Evolutionary conservation across 495 filamentous ascomycete genomes (phyloP), one percentile per base, ranked within the genome.

Genomic region (Podospora appendiculata): DNA sequence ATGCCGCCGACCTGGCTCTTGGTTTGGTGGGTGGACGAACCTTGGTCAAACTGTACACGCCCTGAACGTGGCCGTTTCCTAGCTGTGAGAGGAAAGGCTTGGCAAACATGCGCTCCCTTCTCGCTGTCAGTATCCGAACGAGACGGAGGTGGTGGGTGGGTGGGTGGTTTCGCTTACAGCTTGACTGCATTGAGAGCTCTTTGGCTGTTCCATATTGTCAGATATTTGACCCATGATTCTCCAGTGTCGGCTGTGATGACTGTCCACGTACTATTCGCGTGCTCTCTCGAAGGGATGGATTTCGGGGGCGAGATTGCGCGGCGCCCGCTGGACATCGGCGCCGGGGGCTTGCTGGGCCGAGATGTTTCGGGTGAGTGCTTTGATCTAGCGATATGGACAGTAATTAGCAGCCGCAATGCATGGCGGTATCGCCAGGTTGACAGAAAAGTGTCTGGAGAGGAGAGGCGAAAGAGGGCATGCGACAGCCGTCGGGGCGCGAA

Each of bases 211-310:
- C 19, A 2, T 3, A 13, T 12, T 33, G 50, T 61, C 50, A 58
- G 55, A 49, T 38, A 11, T 35, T 0, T 4, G 9, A 0, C 11
- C 13, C 8, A 32, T 8, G 13, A 32, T 9, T 10, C 9, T 2
- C 9, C 17, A 9, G 13, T 16, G 34, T 25, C 25, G 25, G 25
- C 25, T 25, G 25, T 2, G 25, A 25, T 25, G 2, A 5, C 25
- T 25, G 8, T 17, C 40, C 34, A 61, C 56, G 33, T 59, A 63
- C 54, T 97, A 97, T 72, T 98, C 93, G 65, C 94, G 78, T 45
- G 90, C 93, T 58, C 89, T 78, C 67, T 94, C 91, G 69, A 97
- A 97, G 18, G 94, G 94, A 75, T 98, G 93, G 48, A 93, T 78
- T 34, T 88, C 82, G 10, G 93, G 94, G 62, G 96, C 89, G 53